phyloP scores from a whole-genome alignment of 2,329 filamentous ascomycete species.

The Chaetomium strumarium region DNA sequence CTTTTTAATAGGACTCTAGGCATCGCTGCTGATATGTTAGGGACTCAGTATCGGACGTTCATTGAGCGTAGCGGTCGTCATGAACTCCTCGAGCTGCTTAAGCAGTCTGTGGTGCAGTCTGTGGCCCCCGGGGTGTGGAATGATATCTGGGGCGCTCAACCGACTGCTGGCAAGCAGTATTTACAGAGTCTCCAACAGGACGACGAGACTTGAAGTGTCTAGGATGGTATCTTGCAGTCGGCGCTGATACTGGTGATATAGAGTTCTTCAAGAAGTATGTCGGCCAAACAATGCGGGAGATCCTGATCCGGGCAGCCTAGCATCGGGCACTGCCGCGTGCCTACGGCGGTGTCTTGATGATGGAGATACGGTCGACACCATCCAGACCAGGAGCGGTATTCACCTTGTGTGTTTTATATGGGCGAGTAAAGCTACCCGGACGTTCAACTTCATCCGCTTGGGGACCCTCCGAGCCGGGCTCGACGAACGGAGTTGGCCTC shows the following conservation, averaged over 20 bases:
- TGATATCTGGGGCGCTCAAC: not conserved
- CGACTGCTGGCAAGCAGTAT: not conserved
- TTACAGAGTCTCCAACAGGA: not conserved
- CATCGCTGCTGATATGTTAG: not conserved
- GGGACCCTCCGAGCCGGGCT: not conserved
- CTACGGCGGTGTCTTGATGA: not conserved
- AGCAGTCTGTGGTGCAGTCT: not conserved
- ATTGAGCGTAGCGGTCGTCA: not conserved
- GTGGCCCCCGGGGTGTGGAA: not conserved
- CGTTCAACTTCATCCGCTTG: not conserved
- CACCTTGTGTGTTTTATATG: not conserved
- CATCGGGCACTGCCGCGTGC: not conserved
- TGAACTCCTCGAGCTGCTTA: not conserved
- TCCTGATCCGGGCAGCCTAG: not conserved
- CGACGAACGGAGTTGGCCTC: not conserved
- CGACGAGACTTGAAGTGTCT: not conserved
- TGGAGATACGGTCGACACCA: not conserved
- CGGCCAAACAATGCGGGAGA: not conserved
- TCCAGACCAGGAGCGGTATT: not conserved
- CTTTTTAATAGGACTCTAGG: not conserved
- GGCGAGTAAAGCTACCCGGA: not conserved
- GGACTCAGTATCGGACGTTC: not conserved
- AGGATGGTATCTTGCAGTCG: not conserved
- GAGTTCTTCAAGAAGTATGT: not conserved
- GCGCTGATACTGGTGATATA: not conserved